phyloP scores from a whole-genome alignment of 108 stramenopile genomes.

The Thalassiosira profunda region DNA sequence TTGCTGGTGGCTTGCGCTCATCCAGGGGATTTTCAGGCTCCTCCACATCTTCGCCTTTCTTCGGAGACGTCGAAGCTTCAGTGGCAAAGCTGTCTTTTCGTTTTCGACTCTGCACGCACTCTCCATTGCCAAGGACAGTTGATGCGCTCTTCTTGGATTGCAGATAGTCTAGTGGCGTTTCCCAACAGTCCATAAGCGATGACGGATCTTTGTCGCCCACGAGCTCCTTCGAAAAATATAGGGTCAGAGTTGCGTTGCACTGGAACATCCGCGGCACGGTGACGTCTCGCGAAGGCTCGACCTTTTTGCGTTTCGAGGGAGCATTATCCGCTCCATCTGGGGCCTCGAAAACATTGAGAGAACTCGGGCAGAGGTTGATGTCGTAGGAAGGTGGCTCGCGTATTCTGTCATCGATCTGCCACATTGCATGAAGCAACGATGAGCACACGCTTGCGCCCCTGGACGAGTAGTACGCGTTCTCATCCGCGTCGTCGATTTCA shows the following conservation, averaged over 20 bases:
- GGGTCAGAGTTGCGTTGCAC: constrained; percentile 52
- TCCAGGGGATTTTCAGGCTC: not conserved
- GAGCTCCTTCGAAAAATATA: constrained; percentile 32
- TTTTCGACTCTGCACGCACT: constrained; percentile 27
- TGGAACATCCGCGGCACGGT: constrained; percentile 51
- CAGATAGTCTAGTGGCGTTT: constrained; percentile 47
- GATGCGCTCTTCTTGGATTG: constrained; percentile 10
- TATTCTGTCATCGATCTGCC: constrained; percentile 81
- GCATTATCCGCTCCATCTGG: not conserved
- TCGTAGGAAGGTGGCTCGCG: constrained; percentile 71
- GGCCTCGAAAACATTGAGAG: not conserved
- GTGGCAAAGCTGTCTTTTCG: constrained; percentile 36
- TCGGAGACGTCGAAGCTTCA: constrained; percentile 40
- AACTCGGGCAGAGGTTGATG: constrained; percentile 42
- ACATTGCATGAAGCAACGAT: constrained; percentile 81
- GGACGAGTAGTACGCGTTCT: constrained; percentile 71
- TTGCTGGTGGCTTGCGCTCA: constrained; percentile 6
- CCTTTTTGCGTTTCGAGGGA: constrained; percentile 14
- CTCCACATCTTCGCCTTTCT: constrained; percentile 7
- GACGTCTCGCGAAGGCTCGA: constrained; percentile 9
- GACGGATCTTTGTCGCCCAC: constrained; percentile 27
- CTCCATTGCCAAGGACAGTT: constrained; percentile 10
- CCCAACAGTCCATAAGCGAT: constrained; percentile 40
- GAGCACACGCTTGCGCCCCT: constrained; percentile 83
- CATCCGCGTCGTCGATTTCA: constrained; percentile 74